Evolutionary conservation across 176 grass and related monocot genomes (phyloP), one percentile per base, ranked within the genome.

Genomic region (Poa pratensis): DNA sequence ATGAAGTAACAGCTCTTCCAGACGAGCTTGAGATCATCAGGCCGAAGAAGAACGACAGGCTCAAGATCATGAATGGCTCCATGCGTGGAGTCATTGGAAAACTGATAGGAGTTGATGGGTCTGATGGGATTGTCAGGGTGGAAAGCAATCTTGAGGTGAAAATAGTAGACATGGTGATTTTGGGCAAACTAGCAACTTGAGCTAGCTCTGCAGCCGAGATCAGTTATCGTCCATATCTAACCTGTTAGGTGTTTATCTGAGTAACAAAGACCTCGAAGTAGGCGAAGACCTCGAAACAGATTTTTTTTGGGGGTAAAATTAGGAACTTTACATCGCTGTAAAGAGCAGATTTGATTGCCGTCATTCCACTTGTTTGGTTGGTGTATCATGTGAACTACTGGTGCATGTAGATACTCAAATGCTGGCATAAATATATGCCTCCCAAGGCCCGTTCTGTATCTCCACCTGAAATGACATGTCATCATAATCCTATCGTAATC

Each of bases 101-200:
- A 65, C 86, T 97, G 42, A 84, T 97, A 46, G 92, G 95, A 37
- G 74, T 91, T 10, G 87, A 93, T 18, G 92, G 88, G 9, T 93
- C 95, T 26, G 95, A 93, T 65, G 86, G 90, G 15, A 91, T 97
- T 45, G 92, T 97, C 35, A 92, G 81, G 57, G 81, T 94, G 46
- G 90, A 93, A 69, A 76, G 81, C n/a, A 79, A 69, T 5, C 86
- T 79, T 28, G 90, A 89, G 1, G 70, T 92, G 23, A 94, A 97
- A 80, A 94, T 97, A 68, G 82, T 97, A 54, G 95, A 94, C 55
- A 86, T 92, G 84, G 78, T 73, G 84, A 87, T 91, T 87, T 83
- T 94, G 30, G 95, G 90, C 67, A 97, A 97, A 77, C 32, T 91
- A 48, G 75, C 87, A 20, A 46, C 27, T 26, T 89, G 82, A 88